Base-by-base conservation (phyloP, 768 basidiomycete species). In the Termitomyces sp. region DNA sequence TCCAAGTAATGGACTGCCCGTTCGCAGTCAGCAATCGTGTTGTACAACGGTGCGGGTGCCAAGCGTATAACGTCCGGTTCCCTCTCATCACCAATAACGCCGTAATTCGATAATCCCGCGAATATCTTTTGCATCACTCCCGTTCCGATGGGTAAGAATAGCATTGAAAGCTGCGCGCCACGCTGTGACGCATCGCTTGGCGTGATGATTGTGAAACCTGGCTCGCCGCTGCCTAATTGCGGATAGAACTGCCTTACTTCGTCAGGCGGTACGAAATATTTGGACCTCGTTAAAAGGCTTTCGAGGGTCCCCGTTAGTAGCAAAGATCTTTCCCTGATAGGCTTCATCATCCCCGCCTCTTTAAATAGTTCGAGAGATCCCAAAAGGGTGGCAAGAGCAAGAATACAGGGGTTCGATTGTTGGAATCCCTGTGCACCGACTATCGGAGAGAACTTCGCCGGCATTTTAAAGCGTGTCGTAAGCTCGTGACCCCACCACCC, bases 401-500 rank as follows among this genome's bases (percentile, higher is more conserved):
- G 76, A 37, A 91, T 85, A 57, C 87, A 89, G 9, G 97, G 95
- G 74, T 98, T 98, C 41, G 95, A 98, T 72, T 96, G 90, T 69
- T 97, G 95, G 75, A 91, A 98, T 44, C 95, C 95, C 71, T 93
- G 90, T 0, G 97, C 97, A 56, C 97, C 97, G 20, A 79, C 81
- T 61, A 92, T 90, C 9, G 95, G 89, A 50, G 82, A 82, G 75
- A 97, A 99, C 53, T 68, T 77, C 13, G 88, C 78, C 30, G 90
- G 88, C 96, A 98, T 98, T 56, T 81, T 76, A 77, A 99, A 98
- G 33, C 97, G 88, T 41, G 94, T 95, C 55, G 76, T 68, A 31
- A 87, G 80, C 66, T 93, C 86, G 70, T 98, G 95, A 47, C 97
- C 97, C 96, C 96, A 99, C 97, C 97, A 99, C 47, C 97, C 97